Conservation (phyloP, 2,329 filamentous ascomycete genomes). For the Cladosporium sp. region DNA sequence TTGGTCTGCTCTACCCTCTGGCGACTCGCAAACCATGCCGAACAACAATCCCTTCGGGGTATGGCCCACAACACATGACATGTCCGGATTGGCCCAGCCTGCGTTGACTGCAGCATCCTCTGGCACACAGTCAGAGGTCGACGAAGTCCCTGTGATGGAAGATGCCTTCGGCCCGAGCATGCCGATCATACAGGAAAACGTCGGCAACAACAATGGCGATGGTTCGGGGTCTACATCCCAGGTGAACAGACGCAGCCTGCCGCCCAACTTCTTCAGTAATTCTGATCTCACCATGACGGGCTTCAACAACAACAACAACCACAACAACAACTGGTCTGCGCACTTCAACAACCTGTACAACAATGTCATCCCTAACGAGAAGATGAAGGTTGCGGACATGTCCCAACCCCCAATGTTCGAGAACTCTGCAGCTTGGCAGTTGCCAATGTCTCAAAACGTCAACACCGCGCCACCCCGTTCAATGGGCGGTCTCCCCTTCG, state of each 20-base stretch:
- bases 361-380: background rate
- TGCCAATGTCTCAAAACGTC: slow-evolving; percentile 17
- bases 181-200: slow-evolving; percentile 30
- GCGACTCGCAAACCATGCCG: slow-evolving; percentile 23
- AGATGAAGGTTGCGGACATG: background rate
- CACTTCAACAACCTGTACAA: slow-evolving; percentile 11
- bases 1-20: slow-evolving; percentile 27
- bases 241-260: slow-evolving; percentile 28
- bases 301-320: slow-evolving; percentile 17
- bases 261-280: slow-evolving; percentile 29
- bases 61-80: slow-evolving; percentile 26
- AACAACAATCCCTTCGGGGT: slow-evolving; percentile 32
- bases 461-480: slow-evolving; percentile 23
- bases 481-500: slow-evolving; percentile 16
- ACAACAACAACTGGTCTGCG: slow-evolving; percentile 19
- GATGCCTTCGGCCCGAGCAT: slow-evolving; percentile 28
- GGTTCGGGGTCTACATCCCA: slow-evolving; percentile 10
- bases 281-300: slow-evolving; percentile 19
- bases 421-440: slow-evolving; percentile 18
- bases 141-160: slow-evolving; percentile 32
- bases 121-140: slow-evolving; percentile 34
- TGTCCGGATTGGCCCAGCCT: slow-evolving; percentile 27
- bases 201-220: slow-evolving; percentile 16
- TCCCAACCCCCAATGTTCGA: slow-evolving; percentile 13
- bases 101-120: slow-evolving; percentile 35